Evolutionary conservation across 148 eudicot genomes (phyloP), one percentile per base, ranked within the genome.

Genomic region (Rheum nobile): DNA sequence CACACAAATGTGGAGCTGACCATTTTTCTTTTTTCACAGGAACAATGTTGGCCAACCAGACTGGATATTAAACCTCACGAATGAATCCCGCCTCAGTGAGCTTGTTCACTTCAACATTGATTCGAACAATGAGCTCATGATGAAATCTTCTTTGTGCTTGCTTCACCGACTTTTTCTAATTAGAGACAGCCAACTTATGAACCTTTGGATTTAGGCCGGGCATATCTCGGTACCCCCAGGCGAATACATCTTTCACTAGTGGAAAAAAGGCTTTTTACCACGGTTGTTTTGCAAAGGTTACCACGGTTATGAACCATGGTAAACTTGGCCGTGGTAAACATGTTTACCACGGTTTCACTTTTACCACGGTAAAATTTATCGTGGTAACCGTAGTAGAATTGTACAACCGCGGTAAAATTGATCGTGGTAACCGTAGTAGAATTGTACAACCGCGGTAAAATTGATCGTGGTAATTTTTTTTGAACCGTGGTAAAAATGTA

Each of bases 171-270:
- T 19, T 0, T n/a, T 50, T 50, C 1, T 50, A 26, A 1, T 50
- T 2, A 1, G 57, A 50, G 24, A 50, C 22, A 21, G 26, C 24
- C 8, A 61, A 8, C 2, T 65, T 47, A 10, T 48, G 52, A 9
- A 19, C 42, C 26, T 68, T 24, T 67, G 41, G 68, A 31, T 41
- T 21, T n/a, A 50, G 47, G 35, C 69, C 7, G 1, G 42, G 8
- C 71, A 34, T 67, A 2, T 67, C 42, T 21, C 16, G 38, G 10
- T 67, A 32, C 7, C 10, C 42, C 71, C 71, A 67, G 4, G 71
- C 71, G 16, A 77, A 28, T 8, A 32, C 39, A 46, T 29, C 67
- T 72, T 80, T n/a, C n/a, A n/a, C n/a, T n/a, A n/a, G n/a, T n/a
- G n/a, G n/a, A n/a, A n/a, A n/a, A n/a, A n/a, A n/a, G n/a, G n/a